These are phyloP conservation scores for Ophryocystis elektroscirrha DNA, from an alignment of 169 alveolate species.

Conservation along the genomic window DNA sequence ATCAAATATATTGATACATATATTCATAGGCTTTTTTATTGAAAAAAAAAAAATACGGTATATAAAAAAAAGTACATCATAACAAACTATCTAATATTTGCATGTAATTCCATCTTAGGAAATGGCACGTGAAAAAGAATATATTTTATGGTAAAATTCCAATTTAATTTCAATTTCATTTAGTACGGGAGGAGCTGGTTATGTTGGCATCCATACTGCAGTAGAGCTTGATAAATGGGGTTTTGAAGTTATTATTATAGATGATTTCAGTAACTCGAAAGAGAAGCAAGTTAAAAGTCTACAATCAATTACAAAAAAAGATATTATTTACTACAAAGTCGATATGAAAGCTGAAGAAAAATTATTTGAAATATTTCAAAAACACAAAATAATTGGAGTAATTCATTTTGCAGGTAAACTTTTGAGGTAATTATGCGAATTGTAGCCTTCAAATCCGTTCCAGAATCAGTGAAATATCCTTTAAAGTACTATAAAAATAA, in stretches of 20 bases:
- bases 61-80: too few relatives aligned
- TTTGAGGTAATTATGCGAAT: constrained; percentile 55
- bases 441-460: constrained; percentile 71
- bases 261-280: constrained; percentile 43
- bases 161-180: too few relatives aligned
- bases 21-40: too few relatives aligned
- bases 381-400: not conserved
- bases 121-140: too few relatives aligned
- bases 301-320: not conserved
- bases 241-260: constrained; percentile 43
- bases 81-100: too few relatives aligned
- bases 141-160: too few relatives aligned
- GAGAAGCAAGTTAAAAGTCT: constrained; percentile 4
- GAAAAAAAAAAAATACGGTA: too few relatives aligned
- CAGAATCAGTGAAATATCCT: constrained; percentile 62
- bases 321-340: constrained; percentile 9
- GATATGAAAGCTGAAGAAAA: constrained; percentile 5
- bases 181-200: constrained; percentile 77
- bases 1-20: too few relatives aligned
- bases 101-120: too few relatives aligned
- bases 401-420: constrained; percentile 1
- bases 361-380: constrained; percentile 2
- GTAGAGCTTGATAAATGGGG: constrained; percentile 49
- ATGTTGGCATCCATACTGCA: constrained; percentile 74
- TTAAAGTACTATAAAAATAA: constrained; percentile 60